Evolutionary conservation across 2,329 filamentous ascomycete species (phyloP), one percentile per base, ranked within the genome.

Genomic region (Paraconiothyrium sp.): DNA sequence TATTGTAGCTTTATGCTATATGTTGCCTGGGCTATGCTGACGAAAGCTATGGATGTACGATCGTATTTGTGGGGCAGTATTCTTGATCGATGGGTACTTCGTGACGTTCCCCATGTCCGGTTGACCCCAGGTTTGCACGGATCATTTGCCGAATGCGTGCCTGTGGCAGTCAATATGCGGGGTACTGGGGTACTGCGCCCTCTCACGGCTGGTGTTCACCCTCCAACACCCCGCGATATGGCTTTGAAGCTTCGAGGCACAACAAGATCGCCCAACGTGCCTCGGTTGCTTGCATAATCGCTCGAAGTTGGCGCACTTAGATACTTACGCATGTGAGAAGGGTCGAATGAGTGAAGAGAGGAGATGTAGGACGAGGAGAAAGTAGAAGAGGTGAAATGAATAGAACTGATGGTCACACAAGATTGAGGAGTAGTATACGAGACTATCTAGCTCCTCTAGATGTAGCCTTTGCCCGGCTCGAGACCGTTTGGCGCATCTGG

Each of bases 201-300:
- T 56, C 16, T 37, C 41, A 39, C 41, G 10, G 20, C n/a, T 48
- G 41, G 34, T 47, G 54, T 32, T 47, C 37, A 52, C 27, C 46
- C 46, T 30, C 43, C 44, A 48, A 24, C 41, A 30, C 34, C 16
- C 16, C 24, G 8, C 34, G 39, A 41, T 24, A 27, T 24, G 16
- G 27, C 24, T 20, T 41, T 16, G 39, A 16, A 22, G 57, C 49
- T 50, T 54, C 27, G 24, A 43, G 24, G 58, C 46, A 24, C 35
- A 35, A 55, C 5, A 39, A 20, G 41, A 59, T 54, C 57, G 49
- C 30, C 50, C 22, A 51, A 55, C 50, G 58, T 49, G 44, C 58
- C 50, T 55, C 58, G 58, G 50, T 49, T 30, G 54, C 35, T n/a
- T 39, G 20, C 39, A 48, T n/a, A 20, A 44, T 46, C 24, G 22